phyloP scores from a whole-genome alignment of 257 asterid genomes.

The Przewalskia tangutica region DNA sequence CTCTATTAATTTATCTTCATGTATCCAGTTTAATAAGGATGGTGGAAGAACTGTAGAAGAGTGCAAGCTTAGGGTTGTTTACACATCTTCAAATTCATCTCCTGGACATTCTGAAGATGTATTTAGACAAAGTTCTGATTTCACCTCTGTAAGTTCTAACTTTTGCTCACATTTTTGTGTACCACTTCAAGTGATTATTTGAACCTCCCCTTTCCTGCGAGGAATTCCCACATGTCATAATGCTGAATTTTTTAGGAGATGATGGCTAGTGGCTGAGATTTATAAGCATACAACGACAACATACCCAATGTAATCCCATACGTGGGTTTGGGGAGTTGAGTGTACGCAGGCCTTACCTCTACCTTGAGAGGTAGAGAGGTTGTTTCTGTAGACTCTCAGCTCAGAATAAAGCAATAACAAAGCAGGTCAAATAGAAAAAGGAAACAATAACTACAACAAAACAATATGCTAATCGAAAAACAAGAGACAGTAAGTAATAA shows the following conservation, averaged over 20 bases:
- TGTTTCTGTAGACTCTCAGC: too few relatives aligned
- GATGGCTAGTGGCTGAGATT: neutral
- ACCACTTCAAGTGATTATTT: neutral
- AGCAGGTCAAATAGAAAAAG: too few relatives aligned
- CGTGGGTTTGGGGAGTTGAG: too few relatives aligned
- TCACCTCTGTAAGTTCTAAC: slow-evolving; percentile 27
- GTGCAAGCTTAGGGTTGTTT: slow-evolving; percentile 66
- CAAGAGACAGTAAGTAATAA: too few relatives aligned
- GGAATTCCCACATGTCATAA: neutral
- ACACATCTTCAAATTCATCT: slow-evolving; percentile 30
- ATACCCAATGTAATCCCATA: too few relatives aligned
- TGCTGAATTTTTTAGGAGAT: neutral
- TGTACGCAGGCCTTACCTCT: too few relatives aligned
- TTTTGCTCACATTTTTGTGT: neutral
- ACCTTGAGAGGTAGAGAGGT: too few relatives aligned
- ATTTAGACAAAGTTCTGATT: slow-evolving; percentile 14
- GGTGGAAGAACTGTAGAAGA: slow-evolving; percentile 46
- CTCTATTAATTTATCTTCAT: neutral
- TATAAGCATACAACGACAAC: neutral
- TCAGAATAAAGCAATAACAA: too few relatives aligned
- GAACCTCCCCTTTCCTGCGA: neutral
- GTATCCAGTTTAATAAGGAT: slow-evolving; percentile 58
- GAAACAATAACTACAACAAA: too few relatives aligned
- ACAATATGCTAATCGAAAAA: too few relatives aligned
- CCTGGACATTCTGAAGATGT: slow-evolving; percentile 24